These are phyloP conservation scores for Phytophthora crassamura DNA, from an alignment of 352 stramenopile species.

Conservation along the genomic window DNA sequence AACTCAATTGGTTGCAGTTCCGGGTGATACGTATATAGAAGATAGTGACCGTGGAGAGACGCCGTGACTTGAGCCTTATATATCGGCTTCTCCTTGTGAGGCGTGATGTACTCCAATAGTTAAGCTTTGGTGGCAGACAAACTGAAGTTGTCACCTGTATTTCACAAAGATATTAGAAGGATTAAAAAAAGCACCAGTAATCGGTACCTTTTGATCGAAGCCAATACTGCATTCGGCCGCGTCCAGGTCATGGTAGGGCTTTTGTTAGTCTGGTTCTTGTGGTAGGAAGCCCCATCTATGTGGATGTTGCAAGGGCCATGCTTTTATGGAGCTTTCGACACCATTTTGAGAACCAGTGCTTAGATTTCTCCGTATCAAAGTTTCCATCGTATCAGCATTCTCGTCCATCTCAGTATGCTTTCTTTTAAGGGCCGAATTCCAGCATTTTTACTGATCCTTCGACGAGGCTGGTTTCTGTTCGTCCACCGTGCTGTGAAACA, in stretches of 20 bases:
- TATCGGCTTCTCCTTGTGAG: conserved; percentile 1
- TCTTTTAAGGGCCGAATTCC: conserved; percentile 2
- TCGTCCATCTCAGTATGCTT: conserved; percentile 7
- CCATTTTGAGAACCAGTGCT: conserved; percentile 1
- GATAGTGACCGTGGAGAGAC: neutral
- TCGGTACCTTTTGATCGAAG: neutral
- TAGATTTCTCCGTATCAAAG: conserved; percentile 1
- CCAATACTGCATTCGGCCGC: neutral
- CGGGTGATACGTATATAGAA: conserved; percentile 1
- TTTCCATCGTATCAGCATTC: conserved; percentile 4
- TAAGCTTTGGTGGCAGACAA: neutral
- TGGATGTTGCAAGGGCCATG: conserved; percentile 2
- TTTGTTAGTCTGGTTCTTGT: conserved; percentile 13
- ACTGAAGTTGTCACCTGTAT: neutral
- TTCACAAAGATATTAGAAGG: conserved; percentile 3
- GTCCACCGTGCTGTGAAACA: neutral
- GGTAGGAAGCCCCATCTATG: conserved; percentile 2
- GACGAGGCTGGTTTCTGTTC: neutral
- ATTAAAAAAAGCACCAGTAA: neutral
- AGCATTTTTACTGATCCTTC: conserved; percentile 1
- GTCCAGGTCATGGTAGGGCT: conserved; percentile 4
- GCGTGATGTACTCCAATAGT: neutral
- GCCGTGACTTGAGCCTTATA: conserved; percentile 1
- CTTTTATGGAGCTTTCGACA: neutral
- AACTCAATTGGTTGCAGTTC: conserved; percentile 11